phyloP scores from a whole-genome alignment of 2,329 filamentous ascomycete genomes.

The Hypomyces perniciosus region DNA sequence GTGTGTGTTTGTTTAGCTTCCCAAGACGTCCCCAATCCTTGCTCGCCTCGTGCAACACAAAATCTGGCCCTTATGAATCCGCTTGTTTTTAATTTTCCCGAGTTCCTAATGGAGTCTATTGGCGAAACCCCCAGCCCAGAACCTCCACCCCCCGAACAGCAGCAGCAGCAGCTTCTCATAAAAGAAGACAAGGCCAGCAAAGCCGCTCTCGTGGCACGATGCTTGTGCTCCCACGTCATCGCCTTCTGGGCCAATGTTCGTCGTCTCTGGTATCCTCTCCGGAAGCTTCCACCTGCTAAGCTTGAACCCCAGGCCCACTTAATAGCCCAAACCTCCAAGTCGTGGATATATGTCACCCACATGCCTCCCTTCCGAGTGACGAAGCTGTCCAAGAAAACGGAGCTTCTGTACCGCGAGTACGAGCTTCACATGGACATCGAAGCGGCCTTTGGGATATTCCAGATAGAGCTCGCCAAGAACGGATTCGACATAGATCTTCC shows the following conservation, averaged over 20 bases:
- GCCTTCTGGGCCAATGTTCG: conserved; percentile 11
- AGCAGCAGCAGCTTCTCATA: background rate
- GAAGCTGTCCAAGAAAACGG: conserved; percentile 6
- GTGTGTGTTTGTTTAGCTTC: too few species aligned
- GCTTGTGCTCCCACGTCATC: conserved; percentile 8
- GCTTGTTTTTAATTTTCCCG: background rate
- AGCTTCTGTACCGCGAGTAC: conserved; percentile 9
- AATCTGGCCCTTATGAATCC: too few species aligned
- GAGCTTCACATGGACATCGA: conserved; percentile 6
- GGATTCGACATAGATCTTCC: conserved; percentile 11
- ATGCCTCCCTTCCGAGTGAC: conserved; percentile 10
- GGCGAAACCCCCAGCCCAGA: background rate
- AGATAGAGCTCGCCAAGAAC: background rate
- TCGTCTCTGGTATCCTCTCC: background rate
- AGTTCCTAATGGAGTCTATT: background rate
- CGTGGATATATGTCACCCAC: conserved; percentile 11
- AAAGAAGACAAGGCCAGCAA: conserved; percentile 6
- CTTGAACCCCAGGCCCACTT: conserved; percentile 5
- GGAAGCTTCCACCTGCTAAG: background rate
- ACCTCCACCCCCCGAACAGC: background rate
- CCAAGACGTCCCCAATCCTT: too few species aligned
- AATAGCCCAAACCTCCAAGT: conserved; percentile 9
- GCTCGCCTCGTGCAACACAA: too few species aligned
- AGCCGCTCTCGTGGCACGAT: conserved; percentile 3
- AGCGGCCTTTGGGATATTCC: conserved; percentile 5